These are phyloP conservation scores for Madurella mycetomatis DNA, from an alignment of 2,329 filamentous ascomycete genomes.

Conservation along the genomic window DNA sequence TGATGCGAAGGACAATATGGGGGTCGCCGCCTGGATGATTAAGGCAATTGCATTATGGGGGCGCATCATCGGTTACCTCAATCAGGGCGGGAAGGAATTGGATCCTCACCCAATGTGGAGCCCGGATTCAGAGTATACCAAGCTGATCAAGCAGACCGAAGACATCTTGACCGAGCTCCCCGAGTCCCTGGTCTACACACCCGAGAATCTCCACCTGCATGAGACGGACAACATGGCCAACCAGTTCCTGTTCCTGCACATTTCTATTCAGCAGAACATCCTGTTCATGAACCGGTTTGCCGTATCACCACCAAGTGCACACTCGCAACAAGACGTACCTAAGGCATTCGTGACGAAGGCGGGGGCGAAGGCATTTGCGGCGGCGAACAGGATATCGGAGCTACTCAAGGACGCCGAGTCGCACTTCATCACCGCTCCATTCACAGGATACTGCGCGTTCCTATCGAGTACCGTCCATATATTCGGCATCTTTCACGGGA, in stretches of 20 bases:
- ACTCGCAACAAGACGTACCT: constrained; percentile 66
- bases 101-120: constrained; percentile 79
- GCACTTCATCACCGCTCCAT: constrained; percentile 80
- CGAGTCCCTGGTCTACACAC: constrained; percentile 64
- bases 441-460: constrained; percentile 92
- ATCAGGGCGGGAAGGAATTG: constrained; percentile 77
- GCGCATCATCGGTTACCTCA: constrained; percentile 81
- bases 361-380: constrained; percentile 70
- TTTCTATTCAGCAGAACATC: constrained; percentile 82
- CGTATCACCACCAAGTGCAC: constrained; percentile 62
- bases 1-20: constrained; percentile 80
- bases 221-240: constrained; percentile 80
- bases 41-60: constrained; percentile 85
- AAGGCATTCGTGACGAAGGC: constrained; percentile 73
- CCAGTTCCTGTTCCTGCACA: constrained; percentile 89
- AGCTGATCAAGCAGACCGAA: constrained; percentile 66
- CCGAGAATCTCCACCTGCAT: constrained; percentile 80
- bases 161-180: constrained; percentile 68
- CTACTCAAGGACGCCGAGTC: constrained; percentile 76
- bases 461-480: constrained; percentile 93
- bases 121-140: constrained; percentile 68
- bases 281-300: constrained; percentile 89
- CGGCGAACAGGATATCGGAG: constrained; percentile 81
- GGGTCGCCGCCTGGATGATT: constrained; percentile 86
- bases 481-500: constrained; percentile 83